phyloP scores from a whole-genome alignment of 805 yeast genomes.

The Diddensiella santjacobensis region DNA sequence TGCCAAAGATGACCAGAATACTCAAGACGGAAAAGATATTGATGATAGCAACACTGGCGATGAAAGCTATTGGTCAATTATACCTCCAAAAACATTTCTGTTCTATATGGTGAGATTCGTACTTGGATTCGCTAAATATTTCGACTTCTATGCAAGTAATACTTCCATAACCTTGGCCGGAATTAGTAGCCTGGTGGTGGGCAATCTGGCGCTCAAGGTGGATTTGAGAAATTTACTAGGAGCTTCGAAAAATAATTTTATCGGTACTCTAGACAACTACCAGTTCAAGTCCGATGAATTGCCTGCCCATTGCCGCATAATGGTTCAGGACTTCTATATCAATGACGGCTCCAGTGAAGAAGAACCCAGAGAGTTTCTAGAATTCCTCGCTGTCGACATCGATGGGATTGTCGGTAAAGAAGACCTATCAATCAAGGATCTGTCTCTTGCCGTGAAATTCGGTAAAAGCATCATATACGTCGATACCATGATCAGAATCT shows the following conservation, averaged over 20 bases:
- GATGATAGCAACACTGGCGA: conserved; percentile 4
- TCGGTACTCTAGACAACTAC: conserved; percentile 35
- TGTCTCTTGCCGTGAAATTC: conserved; percentile 28
- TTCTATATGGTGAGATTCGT: conserved; percentile 22
- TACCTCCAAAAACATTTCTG: conserved; percentile 22
- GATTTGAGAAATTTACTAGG: conserved; percentile 31
- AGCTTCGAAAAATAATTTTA: conserved; percentile 25
- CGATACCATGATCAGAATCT: conserved; percentile 19
- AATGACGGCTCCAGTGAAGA: conserved; percentile 29
- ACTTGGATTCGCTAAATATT: conserved; percentile 23
- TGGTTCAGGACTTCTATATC: conserved; percentile 30
- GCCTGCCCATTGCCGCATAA: conserved; percentile 27
- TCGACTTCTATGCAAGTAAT: conserved; percentile 28
- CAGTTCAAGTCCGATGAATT: conserved; percentile 28
- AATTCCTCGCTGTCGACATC: conserved; percentile 28
- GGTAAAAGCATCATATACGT: conserved; percentile 29
- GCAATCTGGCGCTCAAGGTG: conserved; percentile 26
- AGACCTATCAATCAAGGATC: conserved; percentile 31
- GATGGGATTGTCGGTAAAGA: conserved; percentile 31
- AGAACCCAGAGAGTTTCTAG: conserved; percentile 33
- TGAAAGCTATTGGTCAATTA: conserved; percentile 23
- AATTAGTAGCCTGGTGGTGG: conserved; percentile 29
- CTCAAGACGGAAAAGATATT: neutral
- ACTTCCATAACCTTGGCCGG: conserved; percentile 27
- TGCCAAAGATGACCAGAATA: neutral